Evolutionary conservation across 164 flowering plant genomes (phyloP), one percentile per base, ranked within the genome.

Genomic region (Liquidambar formosana): DNA sequence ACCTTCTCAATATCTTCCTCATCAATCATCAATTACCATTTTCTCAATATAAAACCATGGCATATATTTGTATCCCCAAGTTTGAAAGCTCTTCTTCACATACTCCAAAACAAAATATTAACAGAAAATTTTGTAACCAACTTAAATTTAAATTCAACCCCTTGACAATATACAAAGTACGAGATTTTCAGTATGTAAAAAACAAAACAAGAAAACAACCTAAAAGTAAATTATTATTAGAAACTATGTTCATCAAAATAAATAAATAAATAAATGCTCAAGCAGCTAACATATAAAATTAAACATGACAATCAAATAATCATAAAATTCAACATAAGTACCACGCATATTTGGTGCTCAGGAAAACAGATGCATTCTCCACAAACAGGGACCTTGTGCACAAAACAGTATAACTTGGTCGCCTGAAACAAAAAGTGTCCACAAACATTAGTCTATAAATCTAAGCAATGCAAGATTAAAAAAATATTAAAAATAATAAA

Each of bases 291-390:
- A 23, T 10, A 49, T n/a, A 10, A 44, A 65, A 19, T 9, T 25
- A 16, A 38, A 33, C 53, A 45, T 43, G 16, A 11, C 26, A 48
- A 48, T 16, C 23, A 19, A 54, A 46, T 1, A 60, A 56, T 23
- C 16, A 44, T 63, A 38, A 46, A 21, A 61, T 68, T 4, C n/a
- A 54, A 23, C 63, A 60, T 27, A 64, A 63, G 58, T 88, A 96
- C 99, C 90, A 93, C 98, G 52, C 99, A 96, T 63, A 92, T 87
- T 76, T 85, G 95, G 71, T 96, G 98, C 87, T 96, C 98, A 0
- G 88, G 89, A 43, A 88, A 93, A 83, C 99, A 96, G 62, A 96
- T 88, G 84, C 99, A 96, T 80, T 90, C 97, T 71, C 99, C 99
- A 76, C 99, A 96, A 62, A 96, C 96, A 49, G 98, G 97, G 45